Conservation (phyloP, 2,329 filamentous ascomycete species). For the Rutstroemia sp. region DNA sequence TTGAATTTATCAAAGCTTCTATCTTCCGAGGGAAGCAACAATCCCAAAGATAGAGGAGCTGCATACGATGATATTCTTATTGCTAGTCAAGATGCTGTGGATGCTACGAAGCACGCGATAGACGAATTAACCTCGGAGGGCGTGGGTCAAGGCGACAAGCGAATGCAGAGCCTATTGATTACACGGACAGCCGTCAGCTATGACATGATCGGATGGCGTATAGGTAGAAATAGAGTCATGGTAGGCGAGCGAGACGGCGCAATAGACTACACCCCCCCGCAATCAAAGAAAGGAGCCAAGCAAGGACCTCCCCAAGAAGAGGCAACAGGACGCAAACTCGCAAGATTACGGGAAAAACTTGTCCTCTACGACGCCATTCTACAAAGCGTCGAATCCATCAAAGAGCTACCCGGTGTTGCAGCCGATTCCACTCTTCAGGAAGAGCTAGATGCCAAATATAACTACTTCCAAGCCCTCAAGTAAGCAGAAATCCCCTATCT, state of each 20-base stretch:
- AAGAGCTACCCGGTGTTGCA: slow-evolving; percentile 82
- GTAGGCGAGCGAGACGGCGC: slow-evolving; percentile 78
- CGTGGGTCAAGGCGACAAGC: slow-evolving; percentile 71
- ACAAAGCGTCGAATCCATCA: slow-evolving; percentile 84
- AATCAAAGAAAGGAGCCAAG: slow-evolving; percentile 44
- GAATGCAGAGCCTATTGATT: slow-evolving; percentile 89
- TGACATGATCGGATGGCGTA: slow-evolving; percentile 87
- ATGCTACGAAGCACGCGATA: slow-evolving; percentile 87
- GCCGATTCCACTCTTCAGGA: slow-evolving; percentile 69
- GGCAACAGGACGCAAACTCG: slow-evolving; percentile 66
- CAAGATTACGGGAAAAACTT: slow-evolving; percentile 75
- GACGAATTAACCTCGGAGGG: slow-evolving; percentile 83
- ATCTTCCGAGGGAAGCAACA: slow-evolving; percentile 35
- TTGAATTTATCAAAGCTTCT: slow-evolving; percentile 42
- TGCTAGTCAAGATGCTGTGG: slow-evolving; percentile 86
- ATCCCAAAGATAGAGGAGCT: slow-evolving; percentile 63
- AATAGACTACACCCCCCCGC: slow-evolving; percentile 41
- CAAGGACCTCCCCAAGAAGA: slow-evolving; percentile 46
- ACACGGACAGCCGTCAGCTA: slow-evolving; percentile 92
- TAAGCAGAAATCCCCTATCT: slow-evolving; percentile 35
- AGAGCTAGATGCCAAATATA: slow-evolving; percentile 69
- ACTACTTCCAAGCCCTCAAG: slow-evolving; percentile 87
- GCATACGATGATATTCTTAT: slow-evolving; percentile 89
- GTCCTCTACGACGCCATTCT: slow-evolving; percentile 87
- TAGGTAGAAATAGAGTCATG: slow-evolving; percentile 84